Percentiles rank a stretch among this genome's conserved stretches.
Conservation (phyloP, 257 asterid genomes). For the Rehmannia glutinosa region DNA sequence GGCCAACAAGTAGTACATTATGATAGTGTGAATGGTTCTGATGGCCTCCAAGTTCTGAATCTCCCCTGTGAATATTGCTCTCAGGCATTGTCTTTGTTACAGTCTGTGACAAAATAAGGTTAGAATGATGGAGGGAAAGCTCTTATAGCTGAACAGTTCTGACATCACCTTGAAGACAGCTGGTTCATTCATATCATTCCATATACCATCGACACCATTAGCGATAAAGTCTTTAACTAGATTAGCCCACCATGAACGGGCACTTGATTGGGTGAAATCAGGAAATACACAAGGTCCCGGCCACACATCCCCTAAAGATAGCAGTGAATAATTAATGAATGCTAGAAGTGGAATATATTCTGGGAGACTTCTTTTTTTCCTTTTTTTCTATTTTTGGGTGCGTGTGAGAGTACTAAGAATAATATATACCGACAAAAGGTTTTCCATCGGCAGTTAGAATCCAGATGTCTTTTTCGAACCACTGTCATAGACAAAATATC, state of each 20-base stretch:
- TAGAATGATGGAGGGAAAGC: slow-evolving; percentile 10
- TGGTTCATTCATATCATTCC: slow-evolving; percentile 99
- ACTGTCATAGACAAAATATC: slow-evolving; percentile 77
- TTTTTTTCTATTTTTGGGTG: background rate
- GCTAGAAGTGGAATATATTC: background rate
- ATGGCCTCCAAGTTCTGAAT: slow-evolving; percentile 77
- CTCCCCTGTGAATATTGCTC: slow-evolving; percentile 86
- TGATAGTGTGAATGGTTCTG: slow-evolving; percentile 89
- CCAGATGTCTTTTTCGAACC: slow-evolving; percentile 89
- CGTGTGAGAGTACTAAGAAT: background rate
- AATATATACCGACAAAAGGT: slow-evolving; percentile 62
- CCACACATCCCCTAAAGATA: slow-evolving; percentile 85
- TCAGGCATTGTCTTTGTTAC: slow-evolving; percentile 98
- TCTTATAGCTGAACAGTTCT: background rate
- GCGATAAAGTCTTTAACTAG: slow-evolving; percentile 70
- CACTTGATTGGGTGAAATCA: slow-evolving; percentile 72
- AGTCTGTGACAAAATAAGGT: slow-evolving; percentile 49
- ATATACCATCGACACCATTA: slow-evolving; percentile 97
- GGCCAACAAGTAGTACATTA: slow-evolving; percentile 48
- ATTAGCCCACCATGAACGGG: slow-evolving; percentile 93
- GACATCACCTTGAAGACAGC: slow-evolving; percentile 86
- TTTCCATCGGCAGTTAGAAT: slow-evolving; percentile 70
- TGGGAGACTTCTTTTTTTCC: background rate
- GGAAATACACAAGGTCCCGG: slow-evolving; percentile 99
- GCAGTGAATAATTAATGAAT: slow-evolving; percentile 13